These are phyloP conservation scores for Monilinia vaccinii-corymbosi DNA, from an alignment of 2,329 filamentous ascomycete genomes.

Conservation along the genomic window DNA sequence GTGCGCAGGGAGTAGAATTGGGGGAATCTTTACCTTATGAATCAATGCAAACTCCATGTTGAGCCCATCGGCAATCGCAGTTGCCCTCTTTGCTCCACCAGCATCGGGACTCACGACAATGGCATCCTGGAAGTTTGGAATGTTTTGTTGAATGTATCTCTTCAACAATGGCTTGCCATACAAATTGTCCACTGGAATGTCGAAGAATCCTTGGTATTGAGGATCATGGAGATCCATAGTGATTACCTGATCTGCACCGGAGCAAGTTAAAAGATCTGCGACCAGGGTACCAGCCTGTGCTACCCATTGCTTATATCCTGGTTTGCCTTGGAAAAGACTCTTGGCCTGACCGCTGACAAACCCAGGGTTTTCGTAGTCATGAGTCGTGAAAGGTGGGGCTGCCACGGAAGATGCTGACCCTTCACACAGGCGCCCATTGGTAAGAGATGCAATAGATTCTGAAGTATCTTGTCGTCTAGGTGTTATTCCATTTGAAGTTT, in stretches of 20 bases:
- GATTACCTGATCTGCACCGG: constrained; percentile 92
- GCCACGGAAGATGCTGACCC: constrained; percentile 20
- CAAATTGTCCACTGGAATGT: constrained; percentile 96
- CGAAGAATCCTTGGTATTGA: constrained; percentile 98
- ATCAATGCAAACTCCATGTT: constrained; percentile 96
- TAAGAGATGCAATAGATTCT: constrained; percentile 31
- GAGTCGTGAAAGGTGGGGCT: constrained; percentile 41
- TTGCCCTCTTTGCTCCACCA: constrained; percentile 91
- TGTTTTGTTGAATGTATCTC: constrained; percentile 67
- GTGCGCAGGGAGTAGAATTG: constrained; percentile 26
- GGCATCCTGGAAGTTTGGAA: constrained; percentile 69
- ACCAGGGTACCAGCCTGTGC: constrained; percentile 93
- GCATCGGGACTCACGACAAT: constrained; percentile 96
- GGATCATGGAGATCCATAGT: constrained; percentile 96
- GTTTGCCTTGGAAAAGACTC: constrained; percentile 65
- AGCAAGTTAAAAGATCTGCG: constrained; percentile 88
- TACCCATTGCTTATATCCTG: constrained; percentile 97
- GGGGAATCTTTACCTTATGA: constrained; percentile 65
- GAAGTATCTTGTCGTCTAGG: constrained; percentile 31
- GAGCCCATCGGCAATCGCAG: constrained; percentile 85
- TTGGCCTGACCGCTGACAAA: constrained; percentile 41
- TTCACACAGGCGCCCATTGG: constrained; percentile 22
- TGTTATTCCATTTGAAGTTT: constrained; percentile 30
- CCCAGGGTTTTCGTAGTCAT: constrained; percentile 54
- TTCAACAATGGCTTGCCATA: constrained; percentile 73